phyloP scores from a whole-genome alignment of 345 rosid genomes.

The Brassica incana region DNA sequence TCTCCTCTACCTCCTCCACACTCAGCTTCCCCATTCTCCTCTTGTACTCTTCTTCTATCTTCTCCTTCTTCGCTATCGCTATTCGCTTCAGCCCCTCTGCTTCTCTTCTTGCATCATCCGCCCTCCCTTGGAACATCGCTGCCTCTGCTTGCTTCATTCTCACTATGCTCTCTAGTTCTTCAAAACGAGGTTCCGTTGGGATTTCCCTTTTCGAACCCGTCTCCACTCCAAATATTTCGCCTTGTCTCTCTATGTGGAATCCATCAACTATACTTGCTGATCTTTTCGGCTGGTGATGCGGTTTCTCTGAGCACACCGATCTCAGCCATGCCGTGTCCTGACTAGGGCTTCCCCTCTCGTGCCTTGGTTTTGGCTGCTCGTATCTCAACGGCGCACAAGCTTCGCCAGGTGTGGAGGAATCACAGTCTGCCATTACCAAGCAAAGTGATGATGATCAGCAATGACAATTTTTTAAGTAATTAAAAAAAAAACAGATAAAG shows the following conservation, averaged over 20 bases:
- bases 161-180: constrained; percentile 84
- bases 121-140: constrained; percentile 82
- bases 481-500: background rate
- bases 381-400: constrained; percentile 42
- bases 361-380: constrained; percentile 58
- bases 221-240: constrained; percentile 52
- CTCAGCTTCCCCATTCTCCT: constrained; percentile 63
- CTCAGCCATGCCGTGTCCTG: constrained; percentile 62
- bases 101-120: constrained; percentile 89
- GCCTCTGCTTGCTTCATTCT: constrained; percentile 89
- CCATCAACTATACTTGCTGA: constrained; percentile 52
- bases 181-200: constrained; percentile 63
- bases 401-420: constrained; percentile 49
- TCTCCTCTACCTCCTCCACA: constrained; percentile 60
- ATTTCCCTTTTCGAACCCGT: constrained; percentile 46
- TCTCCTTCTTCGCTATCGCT: constrained; percentile 68
- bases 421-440: constrained; percentile 62
- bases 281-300: constrained; percentile 52
- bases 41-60: constrained; percentile 69
- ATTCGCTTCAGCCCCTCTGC: constrained; percentile 86
- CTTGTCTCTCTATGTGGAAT: constrained; percentile 45
- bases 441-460: constrained; percentile 14
- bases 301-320: constrained; percentile 57
- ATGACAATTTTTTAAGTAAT: constrained; percentile 1
- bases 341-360: constrained; percentile 51